Conservation (phyloP, 805 yeast species). For the Citeromyces matritensis region DNA sequence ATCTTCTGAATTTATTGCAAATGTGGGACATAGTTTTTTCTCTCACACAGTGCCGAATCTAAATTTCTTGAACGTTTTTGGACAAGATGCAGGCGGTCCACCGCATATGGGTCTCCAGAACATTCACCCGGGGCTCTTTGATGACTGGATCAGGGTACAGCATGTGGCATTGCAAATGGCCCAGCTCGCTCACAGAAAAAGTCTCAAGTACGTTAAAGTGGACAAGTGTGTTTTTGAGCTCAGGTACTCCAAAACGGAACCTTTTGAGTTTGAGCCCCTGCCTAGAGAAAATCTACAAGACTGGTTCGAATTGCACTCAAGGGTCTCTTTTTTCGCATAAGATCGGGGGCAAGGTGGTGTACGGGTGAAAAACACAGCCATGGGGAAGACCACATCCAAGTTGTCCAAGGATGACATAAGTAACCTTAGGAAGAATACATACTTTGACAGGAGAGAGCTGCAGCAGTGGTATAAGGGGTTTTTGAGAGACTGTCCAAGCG, state of each 20-base stretch:
- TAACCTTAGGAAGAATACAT: constrained; percentile 70
- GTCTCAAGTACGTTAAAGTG: constrained; percentile 1
- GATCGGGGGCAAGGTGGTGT: too few species aligned
- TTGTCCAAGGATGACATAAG: constrained; percentile 81
- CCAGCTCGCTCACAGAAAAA: background rate
- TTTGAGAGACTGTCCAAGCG: constrained; percentile 83
- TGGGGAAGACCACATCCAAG: constrained; percentile 95
- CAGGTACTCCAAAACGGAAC: background rate
- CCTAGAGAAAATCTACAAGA: too few species aligned
- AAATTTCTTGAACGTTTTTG: constrained; percentile 16
- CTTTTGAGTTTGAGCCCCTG: too few species aligned
- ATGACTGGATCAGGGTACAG: constrained; percentile 24
- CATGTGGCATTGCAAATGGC: constrained; percentile 16
- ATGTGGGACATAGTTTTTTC: background rate
- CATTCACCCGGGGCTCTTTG: constrained; percentile 20
- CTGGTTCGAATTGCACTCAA: too few species aligned
- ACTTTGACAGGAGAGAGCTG: constrained; percentile 83
- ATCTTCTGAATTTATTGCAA: background rate
- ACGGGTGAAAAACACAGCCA: constrained; percentile 10
- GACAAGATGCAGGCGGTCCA: constrained; percentile 19
- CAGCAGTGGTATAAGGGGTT: constrained; percentile 99
- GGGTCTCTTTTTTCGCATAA: too few species aligned
- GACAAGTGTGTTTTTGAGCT: constrained; percentile 3
- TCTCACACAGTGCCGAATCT: constrained; percentile 7
- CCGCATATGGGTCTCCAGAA: constrained; percentile 22